Percentiles rank a stretch among this genome's conserved stretches.
Conservation (phyloP, 2,329 filamentous ascomycete species). For the Septoria linicola region DNA sequence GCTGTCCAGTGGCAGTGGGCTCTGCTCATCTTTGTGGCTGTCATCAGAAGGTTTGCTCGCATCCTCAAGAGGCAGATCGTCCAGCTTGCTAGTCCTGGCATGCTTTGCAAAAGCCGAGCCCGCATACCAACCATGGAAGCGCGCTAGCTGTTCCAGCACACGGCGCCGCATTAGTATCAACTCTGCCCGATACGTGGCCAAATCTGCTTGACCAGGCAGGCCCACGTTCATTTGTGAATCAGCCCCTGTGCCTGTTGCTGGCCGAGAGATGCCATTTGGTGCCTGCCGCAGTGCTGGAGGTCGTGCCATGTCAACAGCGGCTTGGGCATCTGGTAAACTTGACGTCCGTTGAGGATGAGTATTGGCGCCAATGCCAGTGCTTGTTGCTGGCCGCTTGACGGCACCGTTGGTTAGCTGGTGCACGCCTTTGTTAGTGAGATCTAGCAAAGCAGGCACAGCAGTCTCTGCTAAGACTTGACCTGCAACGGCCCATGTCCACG, state of each 20-base stretch:
- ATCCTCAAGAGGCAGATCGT: slow-evolving; percentile 42
- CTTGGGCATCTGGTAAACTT: slow-evolving; percentile 26
- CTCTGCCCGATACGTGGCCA: slow-evolving; percentile 80
- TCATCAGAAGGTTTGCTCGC: slow-evolving; percentile 16
- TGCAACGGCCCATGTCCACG: slow-evolving; percentile 73
- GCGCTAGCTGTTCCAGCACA: slow-evolving; percentile 72
- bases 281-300: slow-evolving; percentile 11
- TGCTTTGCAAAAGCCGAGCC: slow-evolving; percentile 59
- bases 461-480: slow-evolving; percentile 77
- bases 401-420: slow-evolving; percentile 24
- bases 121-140: slow-evolving; percentile 70
- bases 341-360: slow-evolving; percentile 35
- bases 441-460: slow-evolving; percentile 29
- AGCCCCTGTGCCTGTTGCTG: slow-evolving; percentile 22
- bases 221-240: slow-evolving; percentile 20
- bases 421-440: slow-evolving; percentile 19
- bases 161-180: slow-evolving; percentile 77
- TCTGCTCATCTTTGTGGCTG: slow-evolving; percentile 7
- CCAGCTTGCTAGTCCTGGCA: slow-evolving; percentile 31
- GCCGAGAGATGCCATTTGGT: slow-evolving; percentile 18
- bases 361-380: slow-evolving; percentile 34
- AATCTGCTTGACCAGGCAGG: slow-evolving; percentile 64
- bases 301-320: slow-evolving; percentile 11
- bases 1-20: not conserved
- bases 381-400: slow-evolving; percentile 27